These are phyloP conservation scores for Iris macrosiphon DNA, from an alignment of 106 monocot species.

Conservation along the genomic window DNA sequence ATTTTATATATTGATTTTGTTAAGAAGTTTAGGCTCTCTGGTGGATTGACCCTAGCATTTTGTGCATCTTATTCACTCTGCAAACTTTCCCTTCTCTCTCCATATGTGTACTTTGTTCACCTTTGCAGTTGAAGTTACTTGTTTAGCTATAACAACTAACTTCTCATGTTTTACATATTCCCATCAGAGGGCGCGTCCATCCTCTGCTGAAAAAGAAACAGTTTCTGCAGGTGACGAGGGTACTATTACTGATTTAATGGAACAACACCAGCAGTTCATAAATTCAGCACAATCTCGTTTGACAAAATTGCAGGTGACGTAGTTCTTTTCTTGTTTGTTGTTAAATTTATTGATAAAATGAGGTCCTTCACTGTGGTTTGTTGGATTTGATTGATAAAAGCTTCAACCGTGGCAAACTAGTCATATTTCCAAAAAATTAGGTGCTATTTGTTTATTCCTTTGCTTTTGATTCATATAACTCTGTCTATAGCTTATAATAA, in stretches of 20 bases:
- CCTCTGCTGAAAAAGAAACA: slow-evolving; percentile 25
- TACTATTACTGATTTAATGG: slow-evolving; percentile 57
- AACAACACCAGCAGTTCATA: slow-evolving; percentile 64
- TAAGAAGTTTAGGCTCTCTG: no score
- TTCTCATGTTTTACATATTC: not conserved
- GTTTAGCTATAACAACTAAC: slow-evolving; percentile 2
- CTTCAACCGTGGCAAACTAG: no score
- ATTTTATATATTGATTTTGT: no score
- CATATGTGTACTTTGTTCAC: no score
- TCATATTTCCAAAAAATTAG: no score
- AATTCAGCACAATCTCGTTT: slow-evolving; percentile 54
- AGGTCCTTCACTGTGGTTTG: no score
- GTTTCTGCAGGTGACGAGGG: slow-evolving; percentile 57
- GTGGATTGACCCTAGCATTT: no score
- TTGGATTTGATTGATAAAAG: no score
- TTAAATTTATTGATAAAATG: not conserved
- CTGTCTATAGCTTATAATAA: no score
- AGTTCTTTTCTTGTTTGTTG: not conserved
- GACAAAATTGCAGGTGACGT: slow-evolving; percentile 70
- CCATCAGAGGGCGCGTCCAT: slow-evolving; percentile 33
- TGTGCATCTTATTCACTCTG: slow-evolving; percentile 9
- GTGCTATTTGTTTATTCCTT: no score
- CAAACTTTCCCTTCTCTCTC: not conserved
- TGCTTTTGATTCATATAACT: no score
- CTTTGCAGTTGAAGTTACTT: no score